Percentiles rank a stretch among this genome's conserved stretches.
Conservation (phyloP, 2,329 filamentous ascomycete species). For the Cladophialophora immunda region DNA sequence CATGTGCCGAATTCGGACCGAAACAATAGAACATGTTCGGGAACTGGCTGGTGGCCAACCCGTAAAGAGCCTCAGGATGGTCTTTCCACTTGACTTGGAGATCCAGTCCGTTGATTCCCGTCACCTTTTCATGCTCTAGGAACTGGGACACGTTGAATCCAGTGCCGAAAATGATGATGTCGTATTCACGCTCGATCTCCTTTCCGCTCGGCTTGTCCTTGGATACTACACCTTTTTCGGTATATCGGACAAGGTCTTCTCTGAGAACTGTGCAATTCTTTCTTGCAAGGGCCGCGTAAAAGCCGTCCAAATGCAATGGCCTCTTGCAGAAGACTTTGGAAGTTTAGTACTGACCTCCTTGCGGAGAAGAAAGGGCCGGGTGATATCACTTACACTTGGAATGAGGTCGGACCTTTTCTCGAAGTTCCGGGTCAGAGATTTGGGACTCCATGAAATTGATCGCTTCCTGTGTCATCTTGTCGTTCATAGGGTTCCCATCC, state of each 20-base stretch:
- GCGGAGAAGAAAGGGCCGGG: not conserved
- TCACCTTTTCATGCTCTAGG: slow-evolving; percentile 28
- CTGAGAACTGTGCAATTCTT: slow-evolving; percentile 25
- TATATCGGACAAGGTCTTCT: slow-evolving; percentile 27
- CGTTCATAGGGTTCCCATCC: slow-evolving; percentile 5
- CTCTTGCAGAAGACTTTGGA: slow-evolving; percentile 26
- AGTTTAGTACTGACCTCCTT: not conserved
- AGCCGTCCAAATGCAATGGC: slow-evolving; percentile 24
- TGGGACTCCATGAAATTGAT: slow-evolving; percentile 28
- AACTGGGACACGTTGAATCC: slow-evolving; percentile 29
- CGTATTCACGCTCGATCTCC: slow-evolving; percentile 20
- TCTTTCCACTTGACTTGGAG: slow-evolving; percentile 27
- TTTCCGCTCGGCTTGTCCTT: slow-evolving; percentile 6
- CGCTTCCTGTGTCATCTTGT: slow-evolving; percentile 14
- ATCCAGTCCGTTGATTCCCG: slow-evolving; percentile 18
- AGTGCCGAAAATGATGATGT: slow-evolving; percentile 30
- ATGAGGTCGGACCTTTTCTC: slow-evolving; percentile 23
- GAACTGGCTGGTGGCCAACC: slow-evolving; percentile 20
- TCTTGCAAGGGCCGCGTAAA: slow-evolving; percentile 24
- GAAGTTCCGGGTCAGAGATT: slow-evolving; percentile 24
- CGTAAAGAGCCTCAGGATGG: slow-evolving; percentile 26
- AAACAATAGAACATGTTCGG: slow-evolving; percentile 33
- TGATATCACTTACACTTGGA: slow-evolving; percentile 23
- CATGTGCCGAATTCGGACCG: slow-evolving; percentile 25
- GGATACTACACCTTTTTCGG: slow-evolving; percentile 26